These are phyloP conservation scores for Cucumis cinereus DNA, from an alignment of 306 rosid genomes.

Conservation along the genomic window DNA sequence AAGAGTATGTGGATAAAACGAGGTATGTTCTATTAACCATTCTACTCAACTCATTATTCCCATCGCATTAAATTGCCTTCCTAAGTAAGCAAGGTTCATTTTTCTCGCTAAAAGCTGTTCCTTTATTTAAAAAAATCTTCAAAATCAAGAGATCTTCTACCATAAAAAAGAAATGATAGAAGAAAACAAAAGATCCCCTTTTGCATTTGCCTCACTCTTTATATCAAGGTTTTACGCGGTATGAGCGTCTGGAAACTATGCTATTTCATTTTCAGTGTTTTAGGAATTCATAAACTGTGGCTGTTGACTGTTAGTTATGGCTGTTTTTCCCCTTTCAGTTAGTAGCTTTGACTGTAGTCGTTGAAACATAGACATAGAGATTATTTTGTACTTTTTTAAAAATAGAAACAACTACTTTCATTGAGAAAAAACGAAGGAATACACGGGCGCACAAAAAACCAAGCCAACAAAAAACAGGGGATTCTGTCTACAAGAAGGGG, in stretches of 20 bases:
- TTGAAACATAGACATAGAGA: background rate
- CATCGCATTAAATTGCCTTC: background rate
- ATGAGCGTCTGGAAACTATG: background rate
- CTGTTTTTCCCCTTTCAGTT: background rate
- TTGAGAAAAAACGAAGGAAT: too few species aligned
- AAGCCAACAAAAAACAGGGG: too few species aligned
- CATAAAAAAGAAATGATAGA: too few species aligned
- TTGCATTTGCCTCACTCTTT: background rate
- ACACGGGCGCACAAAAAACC: too few species aligned
- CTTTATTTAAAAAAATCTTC: too few species aligned
- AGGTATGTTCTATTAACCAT: slow-evolving; percentile 29
- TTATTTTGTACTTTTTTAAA: background rate
- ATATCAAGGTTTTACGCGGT: background rate
- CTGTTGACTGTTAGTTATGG: background rate
- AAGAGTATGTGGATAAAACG: slow-evolving; percentile 90
- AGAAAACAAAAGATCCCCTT: background rate
- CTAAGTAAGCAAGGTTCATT: background rate
- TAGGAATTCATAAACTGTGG: background rate
- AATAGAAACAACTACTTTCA: too few species aligned
- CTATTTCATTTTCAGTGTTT: background rate
- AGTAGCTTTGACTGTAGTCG: background rate
- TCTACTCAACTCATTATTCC: background rate
- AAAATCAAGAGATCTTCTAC: too few species aligned
- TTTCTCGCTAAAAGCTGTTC: background rate
- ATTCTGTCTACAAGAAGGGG: too few species aligned